Evolutionary conservation across 2,329 filamentous ascomycete genomes (phyloP).

Genomic region (Zarea fungicola): DNA sequence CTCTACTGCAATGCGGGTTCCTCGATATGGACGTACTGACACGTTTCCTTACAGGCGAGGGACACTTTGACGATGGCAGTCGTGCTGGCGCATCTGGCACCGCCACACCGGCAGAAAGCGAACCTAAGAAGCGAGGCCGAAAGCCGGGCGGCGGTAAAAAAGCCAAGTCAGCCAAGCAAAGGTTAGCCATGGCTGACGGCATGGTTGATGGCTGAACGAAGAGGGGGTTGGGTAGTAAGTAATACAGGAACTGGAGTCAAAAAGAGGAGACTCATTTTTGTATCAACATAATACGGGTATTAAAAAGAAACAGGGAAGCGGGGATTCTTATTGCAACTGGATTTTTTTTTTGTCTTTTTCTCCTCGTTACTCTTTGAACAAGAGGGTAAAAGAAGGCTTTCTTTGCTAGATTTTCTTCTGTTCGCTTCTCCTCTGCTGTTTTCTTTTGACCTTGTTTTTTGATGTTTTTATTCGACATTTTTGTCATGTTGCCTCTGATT

Average conservation of each 20-base stretch:
- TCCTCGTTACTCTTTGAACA: too few relatives aligned
- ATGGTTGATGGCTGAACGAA: constrained; percentile 26
- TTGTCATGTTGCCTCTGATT: too few relatives aligned
- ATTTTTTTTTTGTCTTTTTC: constrained; percentile 2
- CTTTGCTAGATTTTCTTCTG: not conserved
- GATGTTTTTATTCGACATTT: too few relatives aligned
- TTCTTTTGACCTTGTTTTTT: not conserved
- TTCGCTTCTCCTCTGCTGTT: not conserved
- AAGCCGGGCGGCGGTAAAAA: constrained; percentile 49
- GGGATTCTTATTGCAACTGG: too few relatives aligned
- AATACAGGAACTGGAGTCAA: constrained; percentile 7
- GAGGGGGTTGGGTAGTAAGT: not conserved
- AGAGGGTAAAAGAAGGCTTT: constrained; percentile 12
- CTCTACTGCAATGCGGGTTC: too few relatives aligned
- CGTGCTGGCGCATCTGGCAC: constrained; percentile 68
- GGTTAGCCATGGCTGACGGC: constrained; percentile 63
- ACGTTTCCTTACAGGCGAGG: constrained; percentile 78
- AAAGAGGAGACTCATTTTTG: constrained; percentile 3
- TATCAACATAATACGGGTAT: constrained; percentile 15
- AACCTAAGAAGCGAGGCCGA: constrained; percentile 50
- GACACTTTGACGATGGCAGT: constrained; percentile 84
- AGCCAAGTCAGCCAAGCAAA: constrained; percentile 64
- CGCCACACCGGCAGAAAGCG: constrained; percentile 68
- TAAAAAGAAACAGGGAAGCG: not conserved
- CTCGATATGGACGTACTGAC: too few relatives aligned